Evolutionary conservation across 495 filamentous ascomycete species (phyloP), one percentile per base, ranked within the genome.

Genomic region (Penicillium goetzii): DNA sequence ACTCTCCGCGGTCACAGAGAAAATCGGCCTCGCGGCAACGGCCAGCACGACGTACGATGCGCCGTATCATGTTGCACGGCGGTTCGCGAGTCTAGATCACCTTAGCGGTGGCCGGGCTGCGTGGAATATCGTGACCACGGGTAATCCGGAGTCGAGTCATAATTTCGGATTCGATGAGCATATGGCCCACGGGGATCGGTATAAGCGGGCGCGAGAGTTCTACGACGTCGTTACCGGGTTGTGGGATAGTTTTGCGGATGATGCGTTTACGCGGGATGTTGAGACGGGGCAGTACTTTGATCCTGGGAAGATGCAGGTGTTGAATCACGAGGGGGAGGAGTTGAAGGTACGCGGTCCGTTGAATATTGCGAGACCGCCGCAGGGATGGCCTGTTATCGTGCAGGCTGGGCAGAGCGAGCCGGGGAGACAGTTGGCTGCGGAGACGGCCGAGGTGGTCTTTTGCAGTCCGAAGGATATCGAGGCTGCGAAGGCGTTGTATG

Each of bases 61-160:
- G 49, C 86, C 87, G 3, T 90, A 87, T 62, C 85, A 87, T 58
- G 78, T 90, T 28, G 86, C 87, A 0, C 78, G 86, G 10, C 80
- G 86, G 15, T 77, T 90, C 54, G 83, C 84, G 0, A 89, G 86
- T 0, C 72, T 88, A 0, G 87, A 90, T 54, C 86, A 89, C 68
- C 73, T 90, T 17, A 85, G 81, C 43, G 80, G 80, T 54, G 86
- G 86, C 9, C 79, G 85, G 6, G 76, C 76, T 1, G 76, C 76
- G 1, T 78, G 76, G 76, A 78, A 78, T 56, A 77, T 78, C 23
- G 76, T 78, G 0, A 78, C 76, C 2, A 78, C 76, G 10, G 72
- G 70, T 1, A 78, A 78, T 40, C 76, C 76, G 11, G 76, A 78
- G 53, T 71, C 73, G 1, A 70, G 73, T 23, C 70, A 72, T 38